phyloP scores from a whole-genome alignment of 345 rosid species.

The Salix brachista region DNA sequence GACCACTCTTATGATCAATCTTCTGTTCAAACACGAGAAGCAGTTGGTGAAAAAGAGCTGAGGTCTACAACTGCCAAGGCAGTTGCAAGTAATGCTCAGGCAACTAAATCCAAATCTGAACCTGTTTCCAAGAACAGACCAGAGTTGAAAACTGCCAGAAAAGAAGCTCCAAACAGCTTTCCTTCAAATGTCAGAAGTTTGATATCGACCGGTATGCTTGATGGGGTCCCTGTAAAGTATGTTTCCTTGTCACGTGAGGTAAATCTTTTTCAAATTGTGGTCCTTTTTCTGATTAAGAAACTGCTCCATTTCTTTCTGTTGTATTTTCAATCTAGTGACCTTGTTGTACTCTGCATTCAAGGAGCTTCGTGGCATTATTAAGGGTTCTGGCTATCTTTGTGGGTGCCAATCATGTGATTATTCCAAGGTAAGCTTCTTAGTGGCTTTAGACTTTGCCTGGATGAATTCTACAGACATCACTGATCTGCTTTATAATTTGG shows the following conservation, averaged over 20 bases:
- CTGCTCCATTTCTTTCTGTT: slow-evolving; percentile 7
- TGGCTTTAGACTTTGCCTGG: not conserved
- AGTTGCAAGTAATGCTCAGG: slow-evolving; percentile 26
- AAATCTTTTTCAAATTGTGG: slow-evolving; percentile 13
- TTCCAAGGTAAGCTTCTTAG: slow-evolving; percentile 55
- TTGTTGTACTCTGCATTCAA: slow-evolving; percentile 25
- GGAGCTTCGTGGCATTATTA: slow-evolving; percentile 79
- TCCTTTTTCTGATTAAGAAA: not conserved
- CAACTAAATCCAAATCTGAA: slow-evolving; percentile 46
- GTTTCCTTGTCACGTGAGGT: slow-evolving; percentile 77
- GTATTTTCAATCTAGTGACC: slow-evolving; percentile 16
- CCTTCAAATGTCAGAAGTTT: slow-evolving; percentile 92
- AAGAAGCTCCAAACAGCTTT: slow-evolving; percentile 83
- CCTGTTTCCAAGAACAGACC: slow-evolving; percentile 49
- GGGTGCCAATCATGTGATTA: slow-evolving; percentile 75
- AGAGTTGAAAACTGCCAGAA: slow-evolving; percentile 52
- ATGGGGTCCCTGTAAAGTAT: slow-evolving; percentile 85
- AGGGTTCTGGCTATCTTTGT: slow-evolving; percentile 91
- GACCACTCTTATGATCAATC: slow-evolving; percentile 42
- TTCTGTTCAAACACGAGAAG: slow-evolving; percentile 39
- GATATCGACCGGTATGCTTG: slow-evolving; percentile 91
- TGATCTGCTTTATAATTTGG: slow-evolving; percentile 4
- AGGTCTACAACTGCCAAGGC: slow-evolving; percentile 32
- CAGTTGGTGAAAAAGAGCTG: slow-evolving; percentile 36
- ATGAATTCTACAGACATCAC: not conserved